Conservation (phyloP, 768 basidiomycete species). For the Russula sp. region DNA sequence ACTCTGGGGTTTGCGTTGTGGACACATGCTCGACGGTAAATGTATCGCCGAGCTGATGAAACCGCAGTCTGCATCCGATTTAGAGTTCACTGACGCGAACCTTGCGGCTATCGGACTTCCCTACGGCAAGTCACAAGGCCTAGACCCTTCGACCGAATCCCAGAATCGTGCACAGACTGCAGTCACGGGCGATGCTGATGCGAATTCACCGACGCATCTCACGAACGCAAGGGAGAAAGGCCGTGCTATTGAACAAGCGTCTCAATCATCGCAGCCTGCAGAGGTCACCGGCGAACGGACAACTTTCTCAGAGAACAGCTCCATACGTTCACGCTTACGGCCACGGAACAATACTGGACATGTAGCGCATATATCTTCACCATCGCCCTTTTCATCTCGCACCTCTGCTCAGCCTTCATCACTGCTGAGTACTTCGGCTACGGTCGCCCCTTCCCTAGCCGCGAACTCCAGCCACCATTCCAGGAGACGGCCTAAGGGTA, state of each 20-base stretch:
- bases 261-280: background rate
- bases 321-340: slow-evolving; percentile 20
- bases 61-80: slow-evolving; percentile 27
- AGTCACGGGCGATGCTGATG: background rate
- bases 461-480: background rate
- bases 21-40: slow-evolving; percentile 73
- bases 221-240: background rate
- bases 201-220: background rate
- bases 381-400: background rate
- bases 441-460: background rate
- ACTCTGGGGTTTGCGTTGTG: slow-evolving; percentile 69
- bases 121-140: background rate
- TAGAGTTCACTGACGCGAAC: background rate
- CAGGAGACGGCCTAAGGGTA: slow-evolving; percentile 11
- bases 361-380: slow-evolving; percentile 1
- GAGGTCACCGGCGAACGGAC: background rate
- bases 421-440: background rate
- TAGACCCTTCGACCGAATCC: background rate
- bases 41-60: slow-evolving; percentile 54
- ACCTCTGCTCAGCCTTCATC: background rate
- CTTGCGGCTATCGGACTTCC: background rate
- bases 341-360: slow-evolving; percentile 17
- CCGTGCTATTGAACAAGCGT: background rate
- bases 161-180: background rate
- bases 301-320: background rate